Conservation (phyloP, 2,329 filamentous ascomycete genomes). For the Botrytis elliptica region DNA sequence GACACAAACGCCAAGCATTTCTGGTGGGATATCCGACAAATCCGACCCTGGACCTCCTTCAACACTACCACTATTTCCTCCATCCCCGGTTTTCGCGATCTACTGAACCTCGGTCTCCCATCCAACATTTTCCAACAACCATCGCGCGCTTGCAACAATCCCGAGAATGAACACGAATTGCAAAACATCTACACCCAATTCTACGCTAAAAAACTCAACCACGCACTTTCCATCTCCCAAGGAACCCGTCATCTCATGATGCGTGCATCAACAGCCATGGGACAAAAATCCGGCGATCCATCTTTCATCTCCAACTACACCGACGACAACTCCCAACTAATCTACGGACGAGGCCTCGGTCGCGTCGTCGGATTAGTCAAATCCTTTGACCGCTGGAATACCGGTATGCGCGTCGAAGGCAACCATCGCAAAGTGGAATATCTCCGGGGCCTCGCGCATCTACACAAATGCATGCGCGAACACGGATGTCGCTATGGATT, state of each 20-base stretch:
- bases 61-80: slow-evolving; percentile 67
- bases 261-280: slow-evolving; percentile 30
- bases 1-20: slow-evolving; percentile 76
- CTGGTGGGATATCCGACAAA: slow-evolving; percentile 93
- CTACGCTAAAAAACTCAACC: slow-evolving; percentile 85
- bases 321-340: slow-evolving; percentile 49
- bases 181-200: slow-evolving; percentile 72
- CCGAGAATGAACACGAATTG: slow-evolving; percentile 75
- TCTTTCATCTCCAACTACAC: slow-evolving; percentile 52
- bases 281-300: slow-evolving; percentile 36
- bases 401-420: slow-evolving; percentile 82
- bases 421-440: slow-evolving; percentile 87
- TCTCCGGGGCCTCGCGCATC: slow-evolving; percentile 77
- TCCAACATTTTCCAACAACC: slow-evolving; percentile 57
- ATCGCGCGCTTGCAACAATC: slow-evolving; percentile 54
- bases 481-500: slow-evolving; percentile 92
- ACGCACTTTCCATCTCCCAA: slow-evolving; percentile 74
- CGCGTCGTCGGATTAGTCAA: slow-evolving; percentile 84
- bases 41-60: slow-evolving; percentile 82
- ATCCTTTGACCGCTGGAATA: slow-evolving; percentile 92
- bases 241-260: slow-evolving; percentile 56
- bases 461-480: slow-evolving; percentile 91
- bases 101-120: slow-evolving; percentile 70
- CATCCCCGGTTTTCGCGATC: slow-evolving; percentile 68
- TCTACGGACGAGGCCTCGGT: slow-evolving; percentile 51